Evolutionary conservation across 164 flowering plant species (phyloP), one percentile per base, ranked within the genome.

Genomic region (Sextonia rubra): DNA sequence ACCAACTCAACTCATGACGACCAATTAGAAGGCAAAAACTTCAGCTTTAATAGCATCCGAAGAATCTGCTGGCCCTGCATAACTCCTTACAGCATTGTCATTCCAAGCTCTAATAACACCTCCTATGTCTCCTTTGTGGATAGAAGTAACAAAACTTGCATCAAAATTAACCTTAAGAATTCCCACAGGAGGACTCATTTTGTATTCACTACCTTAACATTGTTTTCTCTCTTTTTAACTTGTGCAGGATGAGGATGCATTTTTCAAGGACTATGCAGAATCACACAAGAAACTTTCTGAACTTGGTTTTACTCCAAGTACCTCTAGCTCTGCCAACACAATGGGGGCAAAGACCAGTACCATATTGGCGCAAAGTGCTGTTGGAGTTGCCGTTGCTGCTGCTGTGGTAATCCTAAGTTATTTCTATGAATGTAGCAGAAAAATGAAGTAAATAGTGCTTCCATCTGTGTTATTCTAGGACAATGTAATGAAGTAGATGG

Each of bases 241-340:
- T 70, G 25, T 20, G n/a, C 60, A 73, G 62, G 69, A 64, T 65
- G 60, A 97, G 98, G 97, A 93, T 63, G 84, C 84, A 27, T 95
- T 92, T 84, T 95, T 95, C 77, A 67, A 68, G 72, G 98, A 92
- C 80, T 95, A 91, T 78, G 97, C 97, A 2, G 85, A 60, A 62
- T 87, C 98, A 23, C 98, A 92, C 85, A 90, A 91, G 87, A 91
- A 89, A 68, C 91, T 95, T 22, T 92, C 99, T 7, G 99, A 92
- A 77, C 86, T 94, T n/a, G 74, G 74, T 47, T 92, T 90, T 75
- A 74, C 75, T 69, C 86, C 88, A 56, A 56, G 72, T 20, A 68
- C 81, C 17, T 22, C 44, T 11, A 18, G 76, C 61, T 68, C 83
- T 17, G 63, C 47, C 37, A 18, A 74, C 69, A 84, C 81, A 66